Evolutionary conservation across 306 rosid genomes (phyloP), one percentile per base, ranked within the genome.

Genomic region (Nissolia schottii): DNA sequence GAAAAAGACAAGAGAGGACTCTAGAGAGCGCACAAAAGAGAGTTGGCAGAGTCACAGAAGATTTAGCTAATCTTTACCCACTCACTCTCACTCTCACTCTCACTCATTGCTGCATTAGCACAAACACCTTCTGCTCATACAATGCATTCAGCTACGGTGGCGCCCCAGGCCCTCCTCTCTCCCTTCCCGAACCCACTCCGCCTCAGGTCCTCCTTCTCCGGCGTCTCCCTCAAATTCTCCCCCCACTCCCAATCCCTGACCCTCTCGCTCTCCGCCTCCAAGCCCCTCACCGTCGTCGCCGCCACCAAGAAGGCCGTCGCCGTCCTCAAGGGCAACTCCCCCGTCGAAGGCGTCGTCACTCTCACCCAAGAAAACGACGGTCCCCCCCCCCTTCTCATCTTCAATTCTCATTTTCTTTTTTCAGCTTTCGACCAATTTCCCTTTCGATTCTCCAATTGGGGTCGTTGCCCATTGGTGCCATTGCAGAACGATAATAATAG

Each of bases 231-330:
- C 74, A 85, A 85, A 2, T 60, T 66, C 79, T 66, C 90, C 6
- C 77, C 82, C 50, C 82, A 80, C 6, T 76, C 82, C 50, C 82
- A 80, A 18, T 66, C 75, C 35, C 64, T 48, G 16, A 48, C 85
- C 43, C 57, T 81, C 9, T 68, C 86, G 1, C 71, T 75, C 61
- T 48, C 87, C 59, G 19, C 64, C n/a, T 85, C 83, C 49, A 88
- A 66, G 73, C 85, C 88, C 23, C 81, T 87, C 61, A 63, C 82
- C 2, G 75, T 85, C 61, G 71, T 83, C 53, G 87, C 92, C 46
- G 87, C 89, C 38, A 16, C 91, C 67, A 85, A 87, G 84, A 91
- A 87, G 70, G 97, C 92, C 50, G 97, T 91, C 59, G 84, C 91
- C 34, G 92, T 91, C 56, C 89, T 91, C 78, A 87, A 87, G 86